Percentiles rank a stretch among this genome's conserved stretches.
Evolutionary conservation across 805 yeast species (phyloP).

Genomic region (Candida chauliodis): DNA sequence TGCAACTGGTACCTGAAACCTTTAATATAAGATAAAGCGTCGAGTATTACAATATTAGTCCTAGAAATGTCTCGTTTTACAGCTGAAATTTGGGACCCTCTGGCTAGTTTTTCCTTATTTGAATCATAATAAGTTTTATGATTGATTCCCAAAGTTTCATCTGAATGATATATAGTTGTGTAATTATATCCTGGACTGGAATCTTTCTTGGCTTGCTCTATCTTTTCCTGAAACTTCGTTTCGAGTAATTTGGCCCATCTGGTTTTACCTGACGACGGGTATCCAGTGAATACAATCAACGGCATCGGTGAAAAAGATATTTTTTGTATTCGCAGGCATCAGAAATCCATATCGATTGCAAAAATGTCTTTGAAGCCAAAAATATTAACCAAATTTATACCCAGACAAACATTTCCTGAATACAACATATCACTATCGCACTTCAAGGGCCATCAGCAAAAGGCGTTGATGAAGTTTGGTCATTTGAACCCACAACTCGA

Average conservation of each 20-base stretch:
- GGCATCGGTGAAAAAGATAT: no score
- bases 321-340: neutral
- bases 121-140: slow-evolving; percentile 71
- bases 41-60: slow-evolving; percentile 74
- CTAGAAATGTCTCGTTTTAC: slow-evolving; percentile 77
- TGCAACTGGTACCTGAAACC: slow-evolving; percentile 93
- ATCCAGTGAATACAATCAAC: slow-evolving; percentile 75
- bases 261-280: slow-evolving; percentile 82
- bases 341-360: neutral
- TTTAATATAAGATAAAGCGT: slow-evolving; percentile 83
- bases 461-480: slow-evolving; percentile 66
- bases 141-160: slow-evolving; percentile 69
- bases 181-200: slow-evolving; percentile 52
- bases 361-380: neutral
- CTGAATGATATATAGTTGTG: slow-evolving; percentile 68
- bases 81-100: slow-evolving; percentile 85
- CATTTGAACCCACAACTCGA: slow-evolving; percentile 77
- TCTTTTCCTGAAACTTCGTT: slow-evolving; percentile 43
- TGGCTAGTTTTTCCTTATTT: slow-evolving; percentile 69
- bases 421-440: slow-evolving; percentile 69
- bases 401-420: slow-evolving; percentile 70
- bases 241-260: slow-evolving; percentile 62
- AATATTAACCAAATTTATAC: slow-evolving; percentile 43
- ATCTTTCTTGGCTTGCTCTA: slow-evolving; percentile 31
- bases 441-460: slow-evolving; percentile 88